A percentile compares a stretch with the other conserved stretches of the same genome.
phyloP scores from a whole-genome alignment of 2,329 filamentous ascomycete genomes.

The Aureobasidium lini region DNA sequence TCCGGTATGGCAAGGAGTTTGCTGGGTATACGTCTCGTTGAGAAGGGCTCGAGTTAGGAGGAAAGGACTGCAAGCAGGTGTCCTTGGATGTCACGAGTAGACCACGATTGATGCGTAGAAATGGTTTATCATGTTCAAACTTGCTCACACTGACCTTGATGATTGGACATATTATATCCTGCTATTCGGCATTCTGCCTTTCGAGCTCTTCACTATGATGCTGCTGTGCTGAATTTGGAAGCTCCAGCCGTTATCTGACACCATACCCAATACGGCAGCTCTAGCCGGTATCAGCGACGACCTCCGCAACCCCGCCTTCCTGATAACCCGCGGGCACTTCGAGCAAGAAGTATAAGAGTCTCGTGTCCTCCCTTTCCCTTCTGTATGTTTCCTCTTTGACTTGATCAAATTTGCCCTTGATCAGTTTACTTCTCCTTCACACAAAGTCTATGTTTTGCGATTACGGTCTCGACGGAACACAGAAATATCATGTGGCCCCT shows the following conservation, averaged over 20 bases:
- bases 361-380: background rate
- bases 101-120: conserved; percentile 2
- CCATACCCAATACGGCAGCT: background rate
- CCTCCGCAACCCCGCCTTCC: background rate
- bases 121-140: conserved; percentile 4
- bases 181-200: background rate
- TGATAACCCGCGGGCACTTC: background rate
- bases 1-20: background rate
- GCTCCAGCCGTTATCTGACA: background rate
- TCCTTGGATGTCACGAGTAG: conserved; percentile 1
- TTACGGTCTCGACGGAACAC: background rate
- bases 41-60: background rate
- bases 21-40: background rate
- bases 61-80: background rate
- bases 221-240: background rate
- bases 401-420: background rate
- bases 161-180: too few relatives aligned
- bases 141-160: background rate
- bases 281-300: background rate
- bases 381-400: background rate
- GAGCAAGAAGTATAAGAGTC: conserved; percentile 2
- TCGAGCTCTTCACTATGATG: background rate
- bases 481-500: conserved; percentile 3
- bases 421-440: background rate
- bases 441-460: background rate